Base-by-base conservation (phyloP, 2,329 filamentous ascomycete species). In the Spiromastix sp. region DNA sequence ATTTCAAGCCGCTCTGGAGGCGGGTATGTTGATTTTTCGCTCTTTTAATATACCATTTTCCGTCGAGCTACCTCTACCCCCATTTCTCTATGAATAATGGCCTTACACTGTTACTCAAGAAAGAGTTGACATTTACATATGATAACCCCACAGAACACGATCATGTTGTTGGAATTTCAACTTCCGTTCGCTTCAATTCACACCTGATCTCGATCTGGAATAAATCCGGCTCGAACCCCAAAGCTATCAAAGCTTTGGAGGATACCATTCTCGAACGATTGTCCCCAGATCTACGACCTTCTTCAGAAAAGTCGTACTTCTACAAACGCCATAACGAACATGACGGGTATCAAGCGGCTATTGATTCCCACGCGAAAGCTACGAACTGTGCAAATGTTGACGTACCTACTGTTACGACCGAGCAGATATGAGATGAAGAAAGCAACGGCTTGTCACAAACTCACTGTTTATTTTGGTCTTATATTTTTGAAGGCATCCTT, bases 271-370 rank as follows among this genome's bases (percentile, higher is more conserved):
- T 93, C 31, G 72, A 79, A 34, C 75, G 83, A 45, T 66, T 95
- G 19, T 80, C 80, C 4, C 63, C 71, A 1, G 82, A 91, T 54
- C 63, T 93, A 46, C 69, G 69, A 39, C 85, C 85, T 25, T 81
- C 81, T 63, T 62, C 61, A 18, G 61, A 67, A 22, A 63, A 63
- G 25, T 66, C 60, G 4, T 63, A 62, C 40, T 79, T 74, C 59
- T 95, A 94, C 67, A 91, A 91, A 68, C 83, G 80, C 59, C 89
- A 96, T 64, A 75, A 78, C 28, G 85, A 93, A 56, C 86, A 95
- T 60, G 77, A 79, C 38, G 84, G 83, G 10, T 94, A 86, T 66
- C 77, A 80, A 51, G 72, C 53, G 31, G 53, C 50, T 10, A 33
- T 54, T 6, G 39, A 46, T 32, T 36, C 35, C 10, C 36, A 37